A percentile compares a stretch with the other conserved stretches of the same genome.
phyloP scores from a whole-genome alignment of 305 asterid species.

The Withania somnifera region DNA sequence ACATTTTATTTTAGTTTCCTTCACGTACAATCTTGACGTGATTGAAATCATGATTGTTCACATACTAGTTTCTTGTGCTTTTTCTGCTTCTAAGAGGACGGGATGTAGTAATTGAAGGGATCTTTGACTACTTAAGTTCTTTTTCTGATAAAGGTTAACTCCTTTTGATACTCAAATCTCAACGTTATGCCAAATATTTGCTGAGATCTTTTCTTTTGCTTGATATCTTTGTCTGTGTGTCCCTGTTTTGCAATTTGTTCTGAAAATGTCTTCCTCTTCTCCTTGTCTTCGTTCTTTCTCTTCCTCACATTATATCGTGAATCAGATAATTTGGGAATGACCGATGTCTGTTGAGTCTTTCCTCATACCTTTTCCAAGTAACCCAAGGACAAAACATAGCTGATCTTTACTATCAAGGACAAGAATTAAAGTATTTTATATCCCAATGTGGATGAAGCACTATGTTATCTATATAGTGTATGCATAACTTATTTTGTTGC shows the following conservation, averaged over 20 bases:
- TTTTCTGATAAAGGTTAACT: neutral
- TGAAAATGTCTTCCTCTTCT: neutral
- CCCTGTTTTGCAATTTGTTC: neutral
- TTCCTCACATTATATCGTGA: neutral
- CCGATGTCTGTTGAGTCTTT: neutral
- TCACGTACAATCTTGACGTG: neutral
- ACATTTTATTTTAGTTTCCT: neutral
- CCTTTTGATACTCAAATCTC: neutral
- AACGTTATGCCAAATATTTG: neutral
- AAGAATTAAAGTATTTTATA: neutral
- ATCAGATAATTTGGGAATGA: neutral
- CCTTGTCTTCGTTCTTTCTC: neutral
- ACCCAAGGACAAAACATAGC: neutral
- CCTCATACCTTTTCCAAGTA: neutral
- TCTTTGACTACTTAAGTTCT: neutral
- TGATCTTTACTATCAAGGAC: neutral
- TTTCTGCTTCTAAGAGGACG: neutral
- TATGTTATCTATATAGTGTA: neutral
- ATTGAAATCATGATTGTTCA: neutral
- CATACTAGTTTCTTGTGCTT: neutral
- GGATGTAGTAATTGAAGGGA: neutral
- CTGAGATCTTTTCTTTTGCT: neutral
- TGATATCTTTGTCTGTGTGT: neutral
- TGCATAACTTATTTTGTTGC: neutral
- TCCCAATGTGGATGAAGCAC: neutral